Percentiles rank a stretch among this genome's conserved stretches.
These are phyloP conservation scores for Hypsizygus marmoreus DNA, from an alignment of 768 basidiomycete genomes.

Conservation along the genomic window DNA sequence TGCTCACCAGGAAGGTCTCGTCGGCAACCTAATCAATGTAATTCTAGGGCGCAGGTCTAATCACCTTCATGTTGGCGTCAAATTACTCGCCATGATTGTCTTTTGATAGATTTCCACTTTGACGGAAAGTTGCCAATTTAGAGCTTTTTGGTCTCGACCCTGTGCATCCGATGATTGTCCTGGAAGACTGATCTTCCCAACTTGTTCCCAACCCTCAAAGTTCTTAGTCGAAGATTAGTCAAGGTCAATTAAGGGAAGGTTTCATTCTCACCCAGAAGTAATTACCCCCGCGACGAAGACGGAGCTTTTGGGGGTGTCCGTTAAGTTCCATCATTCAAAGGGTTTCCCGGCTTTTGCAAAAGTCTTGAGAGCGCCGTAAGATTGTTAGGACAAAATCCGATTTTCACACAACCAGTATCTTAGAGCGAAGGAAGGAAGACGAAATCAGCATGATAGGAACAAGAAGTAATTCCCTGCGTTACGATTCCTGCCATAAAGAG, in stretches of 20 bases:
- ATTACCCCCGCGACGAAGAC: constrained; percentile 2
- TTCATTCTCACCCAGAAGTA: not conserved
- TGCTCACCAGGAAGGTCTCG: constrained; percentile 5
- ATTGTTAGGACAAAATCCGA: too few species aligned
- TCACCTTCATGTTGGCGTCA: not conserved
- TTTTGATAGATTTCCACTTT: not conserved
- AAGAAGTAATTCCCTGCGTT: too few species aligned
- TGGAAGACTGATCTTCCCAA: not conserved
- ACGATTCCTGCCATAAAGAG: too few species aligned
- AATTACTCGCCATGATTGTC: constrained; percentile 1
- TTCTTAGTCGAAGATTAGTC: too few species aligned
- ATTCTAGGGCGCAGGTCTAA: not conserved
- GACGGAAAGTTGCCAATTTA: not conserved
- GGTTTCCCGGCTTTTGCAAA: too few species aligned
- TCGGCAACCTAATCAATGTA: not conserved
- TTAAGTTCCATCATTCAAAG: not conserved
- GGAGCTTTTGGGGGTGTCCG: not conserved
- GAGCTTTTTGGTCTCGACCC: too few species aligned
- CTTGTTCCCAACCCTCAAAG: too few species aligned
- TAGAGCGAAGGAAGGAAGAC: not conserved
- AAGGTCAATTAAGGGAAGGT: not conserved
- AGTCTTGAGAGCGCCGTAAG: too few species aligned
- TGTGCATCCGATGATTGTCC: constrained; percentile 5
- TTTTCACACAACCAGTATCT: too few species aligned
- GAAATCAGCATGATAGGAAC: too few species aligned